Evolutionary conservation across 2,329 filamentous ascomycete genomes (phyloP).

Genomic region (Dothideomycetes sp.): DNA sequence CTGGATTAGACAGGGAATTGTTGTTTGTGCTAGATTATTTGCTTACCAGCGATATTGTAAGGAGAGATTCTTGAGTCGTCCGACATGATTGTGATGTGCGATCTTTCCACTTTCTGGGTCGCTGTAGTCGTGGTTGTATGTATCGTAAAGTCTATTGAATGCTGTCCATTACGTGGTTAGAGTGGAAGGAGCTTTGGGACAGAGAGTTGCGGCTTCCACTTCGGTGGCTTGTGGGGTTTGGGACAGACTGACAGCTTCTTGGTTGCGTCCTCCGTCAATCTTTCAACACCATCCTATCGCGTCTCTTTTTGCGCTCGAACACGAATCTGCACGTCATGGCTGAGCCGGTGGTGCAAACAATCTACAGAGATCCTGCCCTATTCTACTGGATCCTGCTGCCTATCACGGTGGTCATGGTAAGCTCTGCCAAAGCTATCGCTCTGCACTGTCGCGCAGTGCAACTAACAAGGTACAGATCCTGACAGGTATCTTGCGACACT

Average conservation of each 20-base stretch:
- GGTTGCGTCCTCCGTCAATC: neutral
- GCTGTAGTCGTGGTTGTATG: no score
- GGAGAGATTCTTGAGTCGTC: constrained; percentile 27
- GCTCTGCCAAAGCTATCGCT: constrained; percentile 6
- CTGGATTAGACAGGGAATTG: neutral
- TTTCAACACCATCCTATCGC: constrained; percentile 1
- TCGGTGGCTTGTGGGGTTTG: no score
- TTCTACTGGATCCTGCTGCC: constrained; percentile 99
- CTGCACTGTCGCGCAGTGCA: neutral
- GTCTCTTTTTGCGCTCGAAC: no score
- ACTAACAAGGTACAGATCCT: constrained; percentile 52
- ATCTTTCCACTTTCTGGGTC: no score
- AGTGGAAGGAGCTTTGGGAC: constrained; percentile 9
- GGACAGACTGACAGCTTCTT: neutral
- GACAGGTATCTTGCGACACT: constrained; percentile 92
- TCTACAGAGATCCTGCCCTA: constrained; percentile 94
- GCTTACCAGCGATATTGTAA: constrained; percentile 22
- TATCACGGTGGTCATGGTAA: constrained; percentile 92
- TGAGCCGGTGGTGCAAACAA: constrained; percentile 80
- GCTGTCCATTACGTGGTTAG: no score
- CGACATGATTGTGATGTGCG: constrained; percentile 14
- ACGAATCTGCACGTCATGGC: constrained; percentile 74
- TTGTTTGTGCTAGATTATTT: neutral
- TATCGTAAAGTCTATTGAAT: no score
- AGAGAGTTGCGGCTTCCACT: no score